Base-by-base conservation (phyloP, 768 basidiomycete species). In the Mrakia frigida region DNA sequence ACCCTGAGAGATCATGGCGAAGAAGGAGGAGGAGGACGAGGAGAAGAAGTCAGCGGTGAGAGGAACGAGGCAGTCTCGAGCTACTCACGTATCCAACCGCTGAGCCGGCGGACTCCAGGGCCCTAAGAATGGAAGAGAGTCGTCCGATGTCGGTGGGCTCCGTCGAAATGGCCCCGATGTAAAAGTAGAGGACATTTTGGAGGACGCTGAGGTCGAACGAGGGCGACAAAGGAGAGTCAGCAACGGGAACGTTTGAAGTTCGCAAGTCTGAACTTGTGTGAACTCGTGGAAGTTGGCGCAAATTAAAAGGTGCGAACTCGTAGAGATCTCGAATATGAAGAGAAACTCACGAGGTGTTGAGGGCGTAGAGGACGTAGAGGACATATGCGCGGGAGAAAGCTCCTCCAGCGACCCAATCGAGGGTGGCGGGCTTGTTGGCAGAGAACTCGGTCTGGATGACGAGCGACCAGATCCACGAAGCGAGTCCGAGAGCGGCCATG, bases 51-150 rank as follows among this genome's bases (percentile, higher is more conserved):
- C 50, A 52, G 50, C 5, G 23, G 9, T 18, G 43, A 18, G 43
- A 18, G 43, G 18, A 46, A 46, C n/a, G n/a, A n/a, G n/a, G 39
- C 39, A 6, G 5, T 41, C 39, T 41, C 11, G 39, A 41, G 6
- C 39, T 41, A 41, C 39, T 41, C 39, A 52, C 56, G 68, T 77
- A 79, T 0, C 71, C 79, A 7, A 72, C 72, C 1, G 79, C 78
- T 0, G 77, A 69, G 0, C 75, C 76, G 10, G 75, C 76, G 0
- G 50, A 60, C 41, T 80, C 80, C 43, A 77, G 65, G 0, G 78
- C 74, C 1, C 80, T 78, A 3, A 80, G 77, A 73, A 79, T 69
- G 7, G 76, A 78, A 0, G 74, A 76, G 16, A 80, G 74, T 13
- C 78, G 76, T 21, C 79, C 65, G 59, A 80, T 70, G 74, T 79